Base-by-base conservation (phyloP, 2,329 filamentous ascomycete species). In the Hypoxylon sp. region DNA sequence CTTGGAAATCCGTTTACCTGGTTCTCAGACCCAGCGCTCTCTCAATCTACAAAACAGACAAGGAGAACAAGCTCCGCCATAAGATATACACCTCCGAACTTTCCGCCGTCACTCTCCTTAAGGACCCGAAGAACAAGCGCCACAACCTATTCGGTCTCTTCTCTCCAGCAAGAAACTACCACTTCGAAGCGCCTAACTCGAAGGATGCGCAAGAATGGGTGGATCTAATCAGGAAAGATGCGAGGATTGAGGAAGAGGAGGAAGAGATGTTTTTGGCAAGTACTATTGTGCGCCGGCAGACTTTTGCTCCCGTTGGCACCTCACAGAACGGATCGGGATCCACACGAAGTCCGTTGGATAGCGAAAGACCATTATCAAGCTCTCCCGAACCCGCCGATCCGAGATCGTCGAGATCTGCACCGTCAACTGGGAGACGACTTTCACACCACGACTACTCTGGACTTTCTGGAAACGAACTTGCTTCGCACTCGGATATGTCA, bases 61-160 rank as follows among this genome's bases (percentile, higher is more conserved):
- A 94, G 74, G 94, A 98, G 82, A 92, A 92, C 74, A 94, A 94
- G 79, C 87, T 99, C 47, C 92, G 93, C 58, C 91, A 97, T 76
- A 94, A 97, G 78, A 90, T 99, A 76, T 90, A 91, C 76, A 87
- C 98, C 42, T 92, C 93, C 47, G 96, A 99, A 67, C 88, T 98
- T 66, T 98, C 94, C 2, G 94, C 96, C 6, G 93, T 97, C 48
- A 93, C 94, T 1, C 89, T 93, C 66, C 90, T 98, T 71, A 94
- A 93, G 76, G 94, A 97, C 74, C 92, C 93, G 8, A 97, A 97
- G 80, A 90, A 94, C 68, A 94, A 92, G 78, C 91, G 92, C 65
- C 88, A 93, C 58, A 90, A 97, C 78, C 89, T 98, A 67, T 98
- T 99, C 78, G 96, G 93, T 19, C 87, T 98, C 50, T 99, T 97